Conservation (phyloP, 441 rosid species). For the Adansonia rubrostipa region DNA sequence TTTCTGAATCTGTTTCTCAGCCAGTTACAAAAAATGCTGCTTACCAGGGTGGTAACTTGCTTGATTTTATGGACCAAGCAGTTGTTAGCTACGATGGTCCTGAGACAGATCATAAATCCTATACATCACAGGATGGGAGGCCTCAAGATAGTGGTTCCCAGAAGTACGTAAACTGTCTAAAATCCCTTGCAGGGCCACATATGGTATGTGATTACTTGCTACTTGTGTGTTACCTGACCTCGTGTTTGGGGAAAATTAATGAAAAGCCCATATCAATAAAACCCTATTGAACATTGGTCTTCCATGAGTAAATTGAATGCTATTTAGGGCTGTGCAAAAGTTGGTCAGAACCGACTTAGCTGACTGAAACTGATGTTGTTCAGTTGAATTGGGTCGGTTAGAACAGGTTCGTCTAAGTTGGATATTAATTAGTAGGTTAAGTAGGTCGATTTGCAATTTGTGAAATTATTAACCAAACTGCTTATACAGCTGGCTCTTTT, state of each 20-base stretch:
- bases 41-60: constrained; percentile 53
- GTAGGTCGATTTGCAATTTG: too few relatives aligned
- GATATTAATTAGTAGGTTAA: too few relatives aligned
- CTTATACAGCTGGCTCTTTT: too few relatives aligned
- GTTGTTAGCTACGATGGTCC: constrained; percentile 52
- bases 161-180: constrained; percentile 64
- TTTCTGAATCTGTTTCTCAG: constrained; percentile 56
- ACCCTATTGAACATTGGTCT: neutral
- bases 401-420: too few relatives aligned
- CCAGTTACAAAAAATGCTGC: constrained; percentile 52
- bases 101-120: constrained; percentile 45
- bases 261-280: constrained; percentile 1
- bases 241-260: neutral
- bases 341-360: too few relatives aligned
- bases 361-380: too few relatives aligned
- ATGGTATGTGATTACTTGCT: constrained; percentile 54
- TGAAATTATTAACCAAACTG: too few relatives aligned
- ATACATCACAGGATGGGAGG: constrained; percentile 49
- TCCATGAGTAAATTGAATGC: neutral
- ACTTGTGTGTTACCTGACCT: constrained; percentile 22
- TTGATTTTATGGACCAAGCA: constrained; percentile 84
- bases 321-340: too few relatives aligned
- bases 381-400: too few relatives aligned
- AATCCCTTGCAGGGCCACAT: constrained; percentile 60
- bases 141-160: constrained; percentile 50